These are phyloP conservation scores for Tricholoma sp. DNA, from an alignment of 768 basidiomycete species.

Conservation along the genomic window DNA sequence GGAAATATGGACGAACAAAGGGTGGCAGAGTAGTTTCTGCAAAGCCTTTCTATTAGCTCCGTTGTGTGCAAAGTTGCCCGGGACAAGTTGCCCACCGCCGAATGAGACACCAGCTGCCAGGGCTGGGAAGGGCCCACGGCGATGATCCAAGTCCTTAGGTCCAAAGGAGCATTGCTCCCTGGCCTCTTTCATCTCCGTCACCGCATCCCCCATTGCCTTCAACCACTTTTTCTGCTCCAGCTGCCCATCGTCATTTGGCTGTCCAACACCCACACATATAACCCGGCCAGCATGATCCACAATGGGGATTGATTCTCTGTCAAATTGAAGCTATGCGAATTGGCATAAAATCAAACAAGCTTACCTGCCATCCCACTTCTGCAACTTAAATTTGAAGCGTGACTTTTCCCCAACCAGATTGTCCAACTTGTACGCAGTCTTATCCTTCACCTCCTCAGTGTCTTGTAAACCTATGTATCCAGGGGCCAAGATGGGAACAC, in stretches of 20 bases:
- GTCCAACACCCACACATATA: background rate
- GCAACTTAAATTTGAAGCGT: background rate
- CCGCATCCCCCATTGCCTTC: background rate
- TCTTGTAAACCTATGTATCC: background rate
- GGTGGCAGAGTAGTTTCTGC: background rate
- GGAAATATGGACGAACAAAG: background rate
- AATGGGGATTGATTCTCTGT: background rate
- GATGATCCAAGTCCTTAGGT: background rate
- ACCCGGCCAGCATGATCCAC: background rate
- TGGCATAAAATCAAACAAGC: background rate
- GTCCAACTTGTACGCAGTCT: background rate
- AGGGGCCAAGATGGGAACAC: background rate
- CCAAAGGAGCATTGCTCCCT: background rate
- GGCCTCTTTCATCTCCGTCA: background rate
- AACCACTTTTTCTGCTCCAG: background rate
- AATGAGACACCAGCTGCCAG: no score
- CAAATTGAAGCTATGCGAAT: background rate
- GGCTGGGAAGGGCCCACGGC: no score
- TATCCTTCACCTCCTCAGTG: background rate
- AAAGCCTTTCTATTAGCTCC: background rate
- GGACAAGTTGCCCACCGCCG: background rate
- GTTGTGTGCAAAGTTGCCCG: background rate
- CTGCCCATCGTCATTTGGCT: background rate
- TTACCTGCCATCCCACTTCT: background rate
- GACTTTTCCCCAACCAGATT: background rate